Base-by-base conservation (phyloP, 768 basidiomycete species). In the Lentinula detonsa region DNA sequence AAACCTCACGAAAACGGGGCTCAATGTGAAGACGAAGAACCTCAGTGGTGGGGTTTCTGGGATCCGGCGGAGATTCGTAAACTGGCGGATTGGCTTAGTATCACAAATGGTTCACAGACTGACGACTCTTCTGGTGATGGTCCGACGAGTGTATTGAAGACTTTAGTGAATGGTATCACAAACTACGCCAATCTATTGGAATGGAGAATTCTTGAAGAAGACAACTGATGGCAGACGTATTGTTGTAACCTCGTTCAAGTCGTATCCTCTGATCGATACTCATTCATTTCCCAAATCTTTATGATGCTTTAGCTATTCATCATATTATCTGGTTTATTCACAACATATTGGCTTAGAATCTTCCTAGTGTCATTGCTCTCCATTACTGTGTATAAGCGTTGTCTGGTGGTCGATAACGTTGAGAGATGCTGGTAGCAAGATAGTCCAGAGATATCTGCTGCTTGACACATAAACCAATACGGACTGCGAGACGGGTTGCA, bases 41-140 rank as follows among this genome's bases (percentile, higher is more conserved):
- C 70, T 5, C 69, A 73, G n/a, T 93, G 91, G 91, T 91, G 90
- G 88, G 87, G 80, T 11, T 86, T 92, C 72, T 81, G 78, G 74
- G 78, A 88, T 8, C 82, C 85, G 0, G 73, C 73, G 40, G 88
- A 91, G 61, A 85, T 93, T 61, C 68, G 71, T 56, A 86, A 83
- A 68, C 71, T 91, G 21, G 83, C 84, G 2, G 79, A 85, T 55
- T 92, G 88, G 87, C 73, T 90, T 35, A 74, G 77, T 45, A 74
- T 78, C 65, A 82, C 15, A 43, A 61, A 63, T 28, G 49, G 42
- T 33, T 49, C 65, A 5, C 48, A 63, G 2, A 55, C 54, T 16
- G 57, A 55, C 10, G 53, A 57, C 37, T 37, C 28, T 58, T 23
- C 15, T 51, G 68, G 69, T 35, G 68, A 65, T 16, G 63, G 60